Base-by-base conservation (phyloP, 2,329 filamentous ascomycete genomes). In the Cladophialophora yegresii region DNA sequence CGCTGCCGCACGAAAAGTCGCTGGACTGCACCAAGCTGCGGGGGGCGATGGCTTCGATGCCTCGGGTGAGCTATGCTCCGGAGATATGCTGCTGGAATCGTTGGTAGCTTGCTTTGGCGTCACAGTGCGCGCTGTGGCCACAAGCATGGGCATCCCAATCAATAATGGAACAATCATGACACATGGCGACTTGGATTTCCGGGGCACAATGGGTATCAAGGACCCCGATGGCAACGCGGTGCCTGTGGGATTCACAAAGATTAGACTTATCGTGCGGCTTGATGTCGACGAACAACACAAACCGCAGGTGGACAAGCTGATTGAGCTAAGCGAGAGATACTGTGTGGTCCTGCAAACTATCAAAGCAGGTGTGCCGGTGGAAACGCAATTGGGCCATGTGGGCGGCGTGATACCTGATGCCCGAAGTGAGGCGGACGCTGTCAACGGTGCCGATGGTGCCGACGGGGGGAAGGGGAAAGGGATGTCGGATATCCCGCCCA, bases 71-170 rank as follows among this genome's bases (percentile, higher is more conserved):
- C 74, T 82, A 1, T 83, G 81, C 74, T 78, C 76, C 0, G 80
- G 81, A 12, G 80, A 82, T 68, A 81, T 82, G 79, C 74, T 83
- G 12, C 76, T 82, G 12, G 81, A 82, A 62, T 80, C 80, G 0
- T 74, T 82, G 1, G 81, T 83, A 4, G 81, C 81, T 3, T 82
- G 81, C 71, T 78, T 80, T 1, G 81, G 81, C 26, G 80, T 82
- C 3, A 82, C 81, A n/a, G 73, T 83, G 28, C 81, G 81, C 67
- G 81, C 81, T 9, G 81, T 83, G 1, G 78, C 80, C 4, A 82
- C 81, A 0, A 80, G 79, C 2, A 72, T 83, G 56, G 74, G 73
- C 0, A 77, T 82, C 10, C 78, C 78, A 4, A 76, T 82, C 45
- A 71, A 72, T n/a, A 72, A 72, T 1, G 80, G 80, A 2, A 77